Evolutionary conservation across 805 yeast genomes (phyloP), one percentile per base, ranked within the genome.

Genomic region (Monosporozyma solicola): DNA sequence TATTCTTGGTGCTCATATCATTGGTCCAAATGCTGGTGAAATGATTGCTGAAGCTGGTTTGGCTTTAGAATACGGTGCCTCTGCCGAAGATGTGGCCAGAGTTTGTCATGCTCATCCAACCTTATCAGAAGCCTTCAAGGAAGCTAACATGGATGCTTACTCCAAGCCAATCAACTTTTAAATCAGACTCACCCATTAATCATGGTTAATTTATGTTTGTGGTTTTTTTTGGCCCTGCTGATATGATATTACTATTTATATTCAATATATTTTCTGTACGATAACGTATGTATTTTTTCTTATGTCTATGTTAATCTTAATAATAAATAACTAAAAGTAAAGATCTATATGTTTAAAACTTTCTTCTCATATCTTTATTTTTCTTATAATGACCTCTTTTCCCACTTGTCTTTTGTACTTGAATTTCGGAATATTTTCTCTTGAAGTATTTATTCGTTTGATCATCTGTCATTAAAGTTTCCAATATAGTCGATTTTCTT

Each of bases 41-140:
- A 88, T 94, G 97, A 94, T 94, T 71, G 98, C 95, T 60, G 99
- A 95, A 78, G 97, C 90, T 58, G 95, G 96, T 61, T 80, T 94
- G 69, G 99, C 99, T 47, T 72, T 94, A 58, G 99, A 94, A 77
- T 94, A 94, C 75, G 99, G 99, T 72, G 99, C 99, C 53, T 85
- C 95, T 51, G 87, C 97, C 51, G 99, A 94, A 77, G 99, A 94
- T 70, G 79, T 94, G 64, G 95, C 97, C 57, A 87, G 99, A 77
- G 87, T 89, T 44, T 92, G 97, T 73, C 99, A 94, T 68, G 98
- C 99, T 54, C 99, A 94, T 75, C 99, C 99, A 72, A 94, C 99
- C 39, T 78, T 94, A 62, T 79, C 96, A 29, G 99, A 94, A 79
- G 98, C 98, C 22, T 87, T 92, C 80, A 92, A 92, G 78, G 99